Base-by-base conservation (phyloP, 768 basidiomycete genomes). In the Fistulinella prunicolor region DNA sequence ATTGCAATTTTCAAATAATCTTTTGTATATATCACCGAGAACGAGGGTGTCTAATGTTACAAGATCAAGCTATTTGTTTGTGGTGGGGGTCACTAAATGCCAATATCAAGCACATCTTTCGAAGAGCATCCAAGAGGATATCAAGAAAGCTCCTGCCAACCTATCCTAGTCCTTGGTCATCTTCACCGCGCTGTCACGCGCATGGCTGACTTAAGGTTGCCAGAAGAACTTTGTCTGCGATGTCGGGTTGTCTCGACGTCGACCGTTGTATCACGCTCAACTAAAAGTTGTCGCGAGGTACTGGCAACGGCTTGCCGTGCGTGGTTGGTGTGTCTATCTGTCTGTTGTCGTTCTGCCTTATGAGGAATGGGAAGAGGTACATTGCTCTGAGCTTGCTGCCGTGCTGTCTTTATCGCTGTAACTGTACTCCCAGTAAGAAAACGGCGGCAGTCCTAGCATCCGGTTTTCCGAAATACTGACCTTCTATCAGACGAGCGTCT, bases 401-500 rank as follows among this genome's bases (percentile, higher is more conserved):
- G 62, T 37, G 60, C 45, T 20, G 50, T 50, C 26, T 49, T 63
- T 26, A 65, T 61, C 20, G 63, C 65, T 22, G 56, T 53, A 17
- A 69, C 65, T 69, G 32, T 9, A 10, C 21, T 20, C 9, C 36
- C 9, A 17, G 32, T 65, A 21, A 61, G 50, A 38, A 20, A 46
- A 21, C 9, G 43, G n/a, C n/a, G n/a, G n/a, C n/a, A n/a, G n/a
- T n/a, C n/a, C n/a, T n/a, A n/a, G n/a, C n/a, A n/a, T n/a, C n/a
- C n/a, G n/a, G n/a, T n/a, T n/a, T n/a, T 14, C 12, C 19, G 29
- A 34, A 17, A 47, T 28, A 45, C 57, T 47, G 29, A 88, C 88
- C 81, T 73, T 85, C 81, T 29, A 84, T 61, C 32, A 85, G 60
- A 64, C 82, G 82, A 9, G 75, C 63, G 54, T 89, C 88, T 20